Conservation (phyloP, 148 eudicot species). For the Heliamphora exappendiculata region DNA sequence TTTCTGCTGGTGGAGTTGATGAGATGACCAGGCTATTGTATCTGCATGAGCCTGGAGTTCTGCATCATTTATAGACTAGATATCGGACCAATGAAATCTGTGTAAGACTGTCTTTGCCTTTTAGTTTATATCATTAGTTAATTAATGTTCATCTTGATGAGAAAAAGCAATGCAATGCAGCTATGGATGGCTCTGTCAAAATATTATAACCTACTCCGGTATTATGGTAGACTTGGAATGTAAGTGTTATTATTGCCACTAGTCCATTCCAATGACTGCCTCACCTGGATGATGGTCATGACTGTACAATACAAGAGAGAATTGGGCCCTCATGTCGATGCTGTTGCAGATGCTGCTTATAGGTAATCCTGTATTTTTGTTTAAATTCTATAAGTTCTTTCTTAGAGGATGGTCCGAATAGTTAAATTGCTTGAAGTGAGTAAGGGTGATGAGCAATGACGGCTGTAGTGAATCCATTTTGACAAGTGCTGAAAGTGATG, state of each 20-base stretch:
- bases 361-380: constrained; percentile 40
- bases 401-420: not conserved
- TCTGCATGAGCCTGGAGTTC: constrained; percentile 89
- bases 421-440: constrained; percentile 14
- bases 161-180: constrained; percentile 34
- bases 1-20: constrained; percentile 86
- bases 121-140: constrained; percentile 6
- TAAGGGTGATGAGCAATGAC: constrained; percentile 81
- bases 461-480: constrained; percentile 75
- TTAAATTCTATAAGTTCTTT: not conserved
- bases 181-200: constrained; percentile 31
- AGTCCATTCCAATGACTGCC: constrained; percentile 94
- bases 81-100: constrained; percentile 79
- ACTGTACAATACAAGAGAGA: constrained; percentile 91
- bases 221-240: constrained; percentile 82
- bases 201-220: constrained; percentile 35
- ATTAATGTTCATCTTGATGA: constrained; percentile 17
- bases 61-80: constrained; percentile 70
- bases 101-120: constrained; percentile 38
- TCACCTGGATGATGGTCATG: constrained; percentile 73
- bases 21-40: constrained; percentile 91
- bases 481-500: constrained; percentile 92
- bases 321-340: constrained; percentile 86
- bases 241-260: constrained; percentile 82
- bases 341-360: constrained; percentile 80